Evolutionary conservation across 2,329 filamentous ascomycete genomes (phyloP).

Genomic region (Fonsecaea nubica): DNA sequence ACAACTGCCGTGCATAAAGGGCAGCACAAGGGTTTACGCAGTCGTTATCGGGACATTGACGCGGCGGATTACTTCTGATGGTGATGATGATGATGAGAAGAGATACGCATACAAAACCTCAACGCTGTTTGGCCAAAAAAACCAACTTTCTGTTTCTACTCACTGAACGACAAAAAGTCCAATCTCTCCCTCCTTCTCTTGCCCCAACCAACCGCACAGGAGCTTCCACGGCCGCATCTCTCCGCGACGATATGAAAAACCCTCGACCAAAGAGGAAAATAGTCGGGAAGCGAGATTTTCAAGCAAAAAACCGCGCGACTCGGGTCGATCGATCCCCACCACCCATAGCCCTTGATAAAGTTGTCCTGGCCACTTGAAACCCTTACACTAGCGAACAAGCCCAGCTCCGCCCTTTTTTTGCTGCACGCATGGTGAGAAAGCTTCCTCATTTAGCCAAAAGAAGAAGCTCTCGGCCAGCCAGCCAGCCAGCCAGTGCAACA

Average conservation of each 20-base stretch:
- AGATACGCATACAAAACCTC: background rate
- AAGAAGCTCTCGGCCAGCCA: background rate
- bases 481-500: too few relatives aligned
- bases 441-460: background rate
- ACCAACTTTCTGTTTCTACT: too few relatives aligned
- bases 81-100: background rate
- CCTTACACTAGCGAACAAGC: background rate
- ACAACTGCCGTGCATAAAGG: background rate
- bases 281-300: background rate
- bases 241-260: background rate
- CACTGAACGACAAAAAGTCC: too few relatives aligned
- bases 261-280: background rate
- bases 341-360: background rate
- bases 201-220: too few relatives aligned
- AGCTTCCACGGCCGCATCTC: background rate
- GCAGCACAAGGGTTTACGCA: background rate
- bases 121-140: too few relatives aligned
- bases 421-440: slow-evolving; percentile 1
- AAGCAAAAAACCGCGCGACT: background rate
- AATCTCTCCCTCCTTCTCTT: too few relatives aligned
- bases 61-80: slow-evolving; percentile 28
- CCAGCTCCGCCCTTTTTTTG: background rate
- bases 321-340: too few relatives aligned
- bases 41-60: slow-evolving; percentile 32
- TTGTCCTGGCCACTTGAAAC: background rate